phyloP scores from a whole-genome alignment of 2,329 filamentous ascomycete species.

The Pleomassaria siparia region DNA sequence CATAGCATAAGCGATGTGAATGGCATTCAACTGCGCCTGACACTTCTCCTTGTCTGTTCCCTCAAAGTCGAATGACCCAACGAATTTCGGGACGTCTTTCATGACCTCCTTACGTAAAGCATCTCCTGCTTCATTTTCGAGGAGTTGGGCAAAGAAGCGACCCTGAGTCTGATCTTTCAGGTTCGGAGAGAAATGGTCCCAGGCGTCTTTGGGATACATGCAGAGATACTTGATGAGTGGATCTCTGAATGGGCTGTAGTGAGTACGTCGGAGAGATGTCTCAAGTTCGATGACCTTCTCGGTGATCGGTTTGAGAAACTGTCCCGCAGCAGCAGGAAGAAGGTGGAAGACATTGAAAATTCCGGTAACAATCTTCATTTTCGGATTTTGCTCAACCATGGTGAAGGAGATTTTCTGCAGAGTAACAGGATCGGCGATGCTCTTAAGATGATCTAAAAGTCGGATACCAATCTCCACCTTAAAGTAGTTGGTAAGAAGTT shows the following conservation, averaged over 20 bases:
- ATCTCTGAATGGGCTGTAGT: slow-evolving; percentile 86
- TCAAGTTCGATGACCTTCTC: slow-evolving; percentile 90
- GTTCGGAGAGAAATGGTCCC: slow-evolving; percentile 75
- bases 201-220: slow-evolving; percentile 85
- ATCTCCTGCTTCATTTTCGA: slow-evolving; percentile 73
- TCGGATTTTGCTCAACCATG: slow-evolving; percentile 86
- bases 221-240: slow-evolving; percentile 93
- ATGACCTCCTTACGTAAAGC: slow-evolving; percentile 74
- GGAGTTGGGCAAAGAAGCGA: slow-evolving; percentile 84
- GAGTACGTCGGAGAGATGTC: slow-evolving; percentile 78
- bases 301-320: slow-evolving; percentile 87
- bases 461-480: slow-evolving; percentile 96
- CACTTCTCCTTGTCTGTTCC: slow-evolving; percentile 67
- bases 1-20: slow-evolving; percentile 81
- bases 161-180: slow-evolving; percentile 86
- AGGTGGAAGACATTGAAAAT: slow-evolving; percentile 97
- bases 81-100: slow-evolving; percentile 71
- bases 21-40: slow-evolving; percentile 79
- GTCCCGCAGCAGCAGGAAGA: slow-evolving; percentile 84
- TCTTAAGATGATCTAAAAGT: slow-evolving; percentile 90
- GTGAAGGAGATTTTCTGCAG: slow-evolving; percentile 93
- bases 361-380: slow-evolving; percentile 92
- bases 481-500: slow-evolving; percentile 95
- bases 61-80: slow-evolving; percentile 62
- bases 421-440: slow-evolving; percentile 76